phyloP scores from a whole-genome alignment of 352 stramenopile species.

The Phytophthora vignae region DNA sequence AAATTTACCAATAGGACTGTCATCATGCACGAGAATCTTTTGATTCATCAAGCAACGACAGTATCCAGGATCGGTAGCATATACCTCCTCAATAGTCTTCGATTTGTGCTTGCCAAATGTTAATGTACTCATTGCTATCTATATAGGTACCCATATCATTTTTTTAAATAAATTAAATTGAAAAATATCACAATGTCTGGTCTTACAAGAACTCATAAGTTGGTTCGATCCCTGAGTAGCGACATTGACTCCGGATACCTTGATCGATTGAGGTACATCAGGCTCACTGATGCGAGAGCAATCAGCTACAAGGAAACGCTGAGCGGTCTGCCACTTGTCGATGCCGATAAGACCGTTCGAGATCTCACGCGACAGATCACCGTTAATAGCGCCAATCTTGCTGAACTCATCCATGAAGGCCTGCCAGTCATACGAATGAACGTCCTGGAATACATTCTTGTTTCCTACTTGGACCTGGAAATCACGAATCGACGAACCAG shows the following conservation, averaged over 20 bases:
- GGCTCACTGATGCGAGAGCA: neutral
- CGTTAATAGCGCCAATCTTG: too few relatives aligned
- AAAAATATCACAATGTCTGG: slow-evolving; percentile 3
- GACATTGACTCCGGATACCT: neutral
- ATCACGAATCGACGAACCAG: too few relatives aligned
- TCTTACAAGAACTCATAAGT: neutral
- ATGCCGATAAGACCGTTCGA: slow-evolving; percentile 1
- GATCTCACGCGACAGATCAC: too few relatives aligned
- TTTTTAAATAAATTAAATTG: slow-evolving; percentile 4
- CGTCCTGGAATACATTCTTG: neutral
- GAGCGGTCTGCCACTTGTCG: too few relatives aligned
- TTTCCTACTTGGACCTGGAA: slow-evolving; percentile 32
- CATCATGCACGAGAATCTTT: slow-evolving; percentile 6
- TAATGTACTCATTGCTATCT: slow-evolving; percentile 18
- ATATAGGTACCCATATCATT: slow-evolving; percentile 5
- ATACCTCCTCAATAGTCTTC: slow-evolving; percentile 19
- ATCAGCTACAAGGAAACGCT: too few relatives aligned
- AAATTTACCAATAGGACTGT: slow-evolving; percentile 13
- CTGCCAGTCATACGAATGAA: slow-evolving; percentile 33
- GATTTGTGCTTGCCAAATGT: slow-evolving; percentile 17
- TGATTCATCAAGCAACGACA: slow-evolving; percentile 16
- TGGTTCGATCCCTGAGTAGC: neutral
- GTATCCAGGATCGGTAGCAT: slow-evolving; percentile 11
- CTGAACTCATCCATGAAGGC: too few relatives aligned
- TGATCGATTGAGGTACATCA: neutral